Evolutionary conservation across 1,139 yeast genomes (phyloP), one percentile per base, ranked within the genome.

Genomic region (Candida glucosophila): DNA sequence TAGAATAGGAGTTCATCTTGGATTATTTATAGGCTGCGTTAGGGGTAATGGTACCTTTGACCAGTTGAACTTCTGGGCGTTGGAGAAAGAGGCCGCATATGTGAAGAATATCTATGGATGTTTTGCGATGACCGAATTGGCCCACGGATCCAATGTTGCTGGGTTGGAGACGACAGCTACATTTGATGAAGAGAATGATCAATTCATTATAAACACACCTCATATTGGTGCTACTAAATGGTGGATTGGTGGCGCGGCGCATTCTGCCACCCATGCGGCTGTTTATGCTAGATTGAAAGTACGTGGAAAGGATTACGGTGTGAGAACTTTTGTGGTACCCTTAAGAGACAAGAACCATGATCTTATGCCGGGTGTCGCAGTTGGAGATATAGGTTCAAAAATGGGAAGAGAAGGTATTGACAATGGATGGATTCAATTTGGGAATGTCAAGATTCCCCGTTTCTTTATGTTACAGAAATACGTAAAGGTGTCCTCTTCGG

Each of bases 221-320:
- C 83, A 83, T 48, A 58, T 81, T 35, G 86, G 90, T 29, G 95
- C 95, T 20, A 83, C 95, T 32, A 86, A 86, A 56, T 86, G 95
- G 95, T 86, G 96, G 96, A 86, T 86, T 45, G 96, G 95, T 29
- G 96, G 96, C 47, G 95, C 95, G 28, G 95, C 95, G 5, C 94
- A 83, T 49, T 78, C 94, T 14, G 80, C 95, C 6, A 82, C 90
- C 24, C 95, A 86, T 55, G 63, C 85, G 14, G 72, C 80, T 19
- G 77, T 73, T 25, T 86, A 77, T 47, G 95, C 95, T 17, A 69
- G 95, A 43, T 67, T 86, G 41, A 71, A 80, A 35, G 88, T 83
- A 20, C 68, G 77, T 30, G 90, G 83, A 23, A 69, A 79, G 52
- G 95, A 86, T 52, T 77, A 82, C 47, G 95, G 95, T 29, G 94